A percentile compares a stretch with the other conserved stretches of the same genome.
Conservation (phyloP, 768 basidiomycete genomes). For the Collybia sordida region DNA sequence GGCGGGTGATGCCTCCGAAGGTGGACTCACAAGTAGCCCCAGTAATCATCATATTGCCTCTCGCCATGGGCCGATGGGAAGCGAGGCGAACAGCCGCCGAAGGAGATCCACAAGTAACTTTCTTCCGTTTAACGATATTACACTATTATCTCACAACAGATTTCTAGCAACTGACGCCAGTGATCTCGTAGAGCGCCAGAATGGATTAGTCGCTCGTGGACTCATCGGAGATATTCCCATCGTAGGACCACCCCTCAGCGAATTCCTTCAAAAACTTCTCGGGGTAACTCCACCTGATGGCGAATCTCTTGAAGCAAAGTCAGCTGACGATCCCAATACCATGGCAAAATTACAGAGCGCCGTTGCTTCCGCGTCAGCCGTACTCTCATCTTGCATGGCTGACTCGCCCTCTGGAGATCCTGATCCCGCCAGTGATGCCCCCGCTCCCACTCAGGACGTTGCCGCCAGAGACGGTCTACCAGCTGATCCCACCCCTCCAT, state of each 20-base stretch:
- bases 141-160: neutral
- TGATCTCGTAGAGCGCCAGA: neutral
- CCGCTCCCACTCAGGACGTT: neutral
- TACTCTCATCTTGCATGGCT: neutral
- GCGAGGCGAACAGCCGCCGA: slow-evolving; percentile 5
- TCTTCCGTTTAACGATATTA: neutral
- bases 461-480: neutral
- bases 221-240: neutral
- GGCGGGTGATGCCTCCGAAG: slow-evolving; percentile 27
- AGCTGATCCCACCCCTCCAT: slow-evolving; percentile 1
- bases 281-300: neutral
- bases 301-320: neutral
- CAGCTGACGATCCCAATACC: neutral
- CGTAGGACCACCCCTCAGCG: neutral
- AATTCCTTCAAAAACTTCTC: neutral
- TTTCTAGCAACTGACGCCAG: neutral
- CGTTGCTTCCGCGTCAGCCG: neutral
- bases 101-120: neutral
- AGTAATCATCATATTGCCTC: slow-evolving; percentile 19
- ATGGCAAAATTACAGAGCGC: neutral
- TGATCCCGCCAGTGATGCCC: neutral
- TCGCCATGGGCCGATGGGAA: slow-evolving; percentile 8
- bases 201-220: no score
- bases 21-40: slow-evolving; percentile 20
- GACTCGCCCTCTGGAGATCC: neutral